Conservation (phyloP, 148 eudicot genomes). For the Drosera capensis region DNA sequence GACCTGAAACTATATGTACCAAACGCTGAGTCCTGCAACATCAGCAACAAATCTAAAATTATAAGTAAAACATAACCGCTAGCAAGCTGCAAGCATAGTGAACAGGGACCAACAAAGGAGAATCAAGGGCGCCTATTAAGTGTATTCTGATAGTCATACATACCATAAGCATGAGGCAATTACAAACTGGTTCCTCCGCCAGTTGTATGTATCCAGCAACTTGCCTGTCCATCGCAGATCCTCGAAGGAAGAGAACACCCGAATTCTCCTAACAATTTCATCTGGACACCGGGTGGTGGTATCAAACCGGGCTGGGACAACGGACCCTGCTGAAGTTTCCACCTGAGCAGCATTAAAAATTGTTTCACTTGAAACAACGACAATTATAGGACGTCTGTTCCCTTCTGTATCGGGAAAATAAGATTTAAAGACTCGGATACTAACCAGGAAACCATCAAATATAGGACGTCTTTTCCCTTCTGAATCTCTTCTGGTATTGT, state of each 20-base stretch:
- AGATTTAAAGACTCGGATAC: too few species aligned
- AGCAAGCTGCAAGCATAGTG: not conserved
- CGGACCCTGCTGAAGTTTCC: conserved; percentile 56
- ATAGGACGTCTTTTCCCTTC: conserved; percentile 52
- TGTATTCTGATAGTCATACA: not conserved
- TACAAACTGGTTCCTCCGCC: conserved; percentile 49
- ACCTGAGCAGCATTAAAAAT: conserved; percentile 23
- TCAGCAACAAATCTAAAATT: not conserved
- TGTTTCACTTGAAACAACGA: too few species aligned
- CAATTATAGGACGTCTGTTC: too few species aligned
- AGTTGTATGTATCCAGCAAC: conserved; percentile 71
- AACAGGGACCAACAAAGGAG: not conserved
- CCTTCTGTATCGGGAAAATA: too few species aligned
- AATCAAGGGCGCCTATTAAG: not conserved
- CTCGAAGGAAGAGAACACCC: conserved; percentile 43
- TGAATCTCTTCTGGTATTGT: conserved; percentile 65
- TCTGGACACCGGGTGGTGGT: conserved; percentile 73
- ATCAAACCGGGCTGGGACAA: conserved; percentile 66
- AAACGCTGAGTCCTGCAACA: conserved; percentile 28
- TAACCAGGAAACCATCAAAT: conserved; percentile 72
- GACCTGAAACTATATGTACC: conserved; percentile 21
- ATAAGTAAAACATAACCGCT: not conserved
- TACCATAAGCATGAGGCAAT: conserved; percentile 81
- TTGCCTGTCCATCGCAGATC: conserved; percentile 47
- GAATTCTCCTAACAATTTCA: conserved; percentile 67